phyloP scores from a whole-genome alignment of 768 basidiomycete species.

The Auricularia cornea region DNA sequence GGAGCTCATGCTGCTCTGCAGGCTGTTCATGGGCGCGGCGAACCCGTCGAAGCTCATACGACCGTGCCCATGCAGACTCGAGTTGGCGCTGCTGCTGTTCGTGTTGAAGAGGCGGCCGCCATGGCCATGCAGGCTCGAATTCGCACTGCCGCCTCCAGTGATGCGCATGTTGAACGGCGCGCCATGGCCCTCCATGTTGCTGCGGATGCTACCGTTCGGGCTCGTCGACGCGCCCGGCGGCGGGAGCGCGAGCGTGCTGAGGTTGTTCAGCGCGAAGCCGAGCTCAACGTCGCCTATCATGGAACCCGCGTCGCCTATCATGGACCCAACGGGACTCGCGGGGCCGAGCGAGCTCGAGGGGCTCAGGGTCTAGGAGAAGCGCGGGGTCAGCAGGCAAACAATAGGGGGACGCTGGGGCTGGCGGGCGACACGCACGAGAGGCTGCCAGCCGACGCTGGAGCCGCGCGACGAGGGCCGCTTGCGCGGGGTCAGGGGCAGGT shows the following conservation, averaged over 20 bases:
- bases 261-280: background rate
- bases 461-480: background rate
- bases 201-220: background rate
- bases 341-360: background rate
- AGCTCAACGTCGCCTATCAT: background rate
- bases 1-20: background rate
- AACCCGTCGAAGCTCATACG: background rate
- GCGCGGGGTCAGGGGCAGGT: background rate
- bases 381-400: background rate
- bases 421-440: background rate
- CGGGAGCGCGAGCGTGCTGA: background rate
- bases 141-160: background rate
- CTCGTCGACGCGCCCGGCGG: background rate
- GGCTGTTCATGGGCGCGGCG: no score
- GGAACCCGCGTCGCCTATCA: background rate
- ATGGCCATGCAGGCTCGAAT: background rate
- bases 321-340: background rate
- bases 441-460: background rate
- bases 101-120: background rate
- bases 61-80: background rate
- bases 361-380: background rate
- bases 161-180: no score
- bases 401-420: background rate
- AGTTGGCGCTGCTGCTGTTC: background rate
- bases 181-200: background rate